A percentile compares a stretch with the other conserved stretches of the same genome.
Evolutionary conservation across 148 eudicot genomes (phyloP).

Genomic region (Chenopodium album): DNA sequence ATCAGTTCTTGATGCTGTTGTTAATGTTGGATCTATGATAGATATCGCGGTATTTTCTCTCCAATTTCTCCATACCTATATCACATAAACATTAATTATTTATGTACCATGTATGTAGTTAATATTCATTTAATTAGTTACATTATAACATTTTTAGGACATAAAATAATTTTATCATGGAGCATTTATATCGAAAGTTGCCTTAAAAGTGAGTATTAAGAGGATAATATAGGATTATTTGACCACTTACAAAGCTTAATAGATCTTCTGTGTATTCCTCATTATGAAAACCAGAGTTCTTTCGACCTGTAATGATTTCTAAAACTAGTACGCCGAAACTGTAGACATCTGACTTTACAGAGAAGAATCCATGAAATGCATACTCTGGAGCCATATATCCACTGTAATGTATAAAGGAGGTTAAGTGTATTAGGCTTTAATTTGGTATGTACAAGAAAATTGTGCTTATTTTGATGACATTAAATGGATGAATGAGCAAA

Average conservation of each 20-base stretch:
- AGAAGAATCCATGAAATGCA: slow-evolving; percentile 41
- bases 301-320: slow-evolving; percentile 47
- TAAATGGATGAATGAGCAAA: neutral
- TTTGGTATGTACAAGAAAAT: no score
- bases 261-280: slow-evolving; percentile 13
- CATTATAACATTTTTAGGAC: no score
- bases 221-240: neutral
- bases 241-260: slow-evolving; percentile 15
- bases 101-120: no score
- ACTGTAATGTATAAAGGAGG: neutral
- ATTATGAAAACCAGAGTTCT: slow-evolving; percentile 3
- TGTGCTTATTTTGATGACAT: neutral
- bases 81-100: no score
- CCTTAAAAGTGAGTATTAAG: neutral
- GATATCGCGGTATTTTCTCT: slow-evolving; percentile 20
- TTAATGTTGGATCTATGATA: slow-evolving; percentile 29
- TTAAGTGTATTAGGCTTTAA: neutral
- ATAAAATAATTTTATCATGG: no score
- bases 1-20: slow-evolving; percentile 16
- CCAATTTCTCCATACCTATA: slow-evolving; percentile 46
- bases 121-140: no score
- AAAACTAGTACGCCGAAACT: slow-evolving; percentile 53
- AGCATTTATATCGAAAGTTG: no score
- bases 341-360: slow-evolving; percentile 51
- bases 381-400: slow-evolving; percentile 36